Conservation (phyloP, 2,329 filamentous ascomycete species). For the Phaeosphaeriaceae sp. region DNA sequence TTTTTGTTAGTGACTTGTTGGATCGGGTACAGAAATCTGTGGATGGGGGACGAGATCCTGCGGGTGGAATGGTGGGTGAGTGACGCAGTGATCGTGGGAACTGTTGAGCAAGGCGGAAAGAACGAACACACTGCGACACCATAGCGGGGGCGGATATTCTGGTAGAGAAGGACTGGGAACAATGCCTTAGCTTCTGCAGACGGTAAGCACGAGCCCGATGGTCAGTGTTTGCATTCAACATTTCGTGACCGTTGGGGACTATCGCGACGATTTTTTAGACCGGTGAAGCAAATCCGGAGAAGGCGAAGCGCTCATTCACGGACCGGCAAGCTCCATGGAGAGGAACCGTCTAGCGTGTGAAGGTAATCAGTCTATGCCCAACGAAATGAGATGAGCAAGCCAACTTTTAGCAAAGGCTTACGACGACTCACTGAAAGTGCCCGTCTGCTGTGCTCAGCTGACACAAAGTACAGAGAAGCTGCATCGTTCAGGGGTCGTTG, state of each 20-base stretch:
- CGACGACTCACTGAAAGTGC: constrained; percentile 31
- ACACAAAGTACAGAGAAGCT: constrained; percentile 43
- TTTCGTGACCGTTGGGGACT: no score
- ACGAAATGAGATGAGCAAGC: constrained; percentile 16
- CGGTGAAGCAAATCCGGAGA: not conserved
- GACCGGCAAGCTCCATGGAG: not conserved
- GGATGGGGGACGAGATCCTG: not conserved
- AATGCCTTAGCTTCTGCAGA: not conserved
- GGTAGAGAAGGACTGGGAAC: not conserved
- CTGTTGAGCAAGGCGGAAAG: not conserved
- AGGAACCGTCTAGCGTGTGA: not conserved
- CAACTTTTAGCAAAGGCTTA: constrained; percentile 22
- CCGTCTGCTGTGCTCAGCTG: constrained; percentile 39
- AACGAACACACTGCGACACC: not conserved
- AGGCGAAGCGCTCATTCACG: not conserved
- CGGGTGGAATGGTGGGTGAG: not conserved
- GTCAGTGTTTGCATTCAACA: no score
- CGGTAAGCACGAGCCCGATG: not conserved
- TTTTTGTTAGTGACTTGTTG: not conserved
- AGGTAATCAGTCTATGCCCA: constrained; percentile 16
- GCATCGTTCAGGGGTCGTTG: constrained; percentile 38
- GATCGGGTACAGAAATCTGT: not conserved
- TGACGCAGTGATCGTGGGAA: not conserved
- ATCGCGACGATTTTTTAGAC: not conserved
- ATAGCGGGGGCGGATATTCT: not conserved